Evolutionary conservation across 805 yeast species (phyloP), one percentile per base, ranked within the genome.

Genomic region (Saccharomycopsis olivae): DNA sequence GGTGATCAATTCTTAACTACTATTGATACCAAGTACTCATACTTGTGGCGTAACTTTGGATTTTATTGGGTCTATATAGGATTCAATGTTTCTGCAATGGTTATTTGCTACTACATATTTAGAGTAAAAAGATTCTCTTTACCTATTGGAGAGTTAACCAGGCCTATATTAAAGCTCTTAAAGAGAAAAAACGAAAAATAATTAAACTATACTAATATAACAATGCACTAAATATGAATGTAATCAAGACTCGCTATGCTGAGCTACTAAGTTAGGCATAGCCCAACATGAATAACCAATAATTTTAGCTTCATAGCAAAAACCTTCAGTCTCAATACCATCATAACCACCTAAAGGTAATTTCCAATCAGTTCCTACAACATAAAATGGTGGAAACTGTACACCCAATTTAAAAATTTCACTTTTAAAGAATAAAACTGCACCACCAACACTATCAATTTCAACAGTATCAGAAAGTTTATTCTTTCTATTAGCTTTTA

Each of bases 31-130:
- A 20, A 66, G 62, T 57, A 40, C 48, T n/a, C 62, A 71, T 50
- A 72, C 77, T n/a, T n/a, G 61, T 75, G 84, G 83, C 73, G 82
- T 66, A 71, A 77, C 53, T 65, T 66, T 48, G 84, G 84, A 50
- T 65, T 76, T 48, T 61, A 71, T 57, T 60, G 64, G 61, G 67
- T 57, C 18, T 68, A 53, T 54, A 62, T 66, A 38, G 37, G 53
- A 23, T 60, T 68, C 56, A 66, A 68, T 50, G 47, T 61, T 23
- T 34, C 43, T 38, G 62, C 60, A 10, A 69, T 70, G 73, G 47
- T 57, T 18, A 29, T 36, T 2, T 54, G 60, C 36, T 62, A 61
- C 49, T 62, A 55, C 40, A 21, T 56, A 20, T 52, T 57, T 56
- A 61, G 66, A 57, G 64, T 61, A 15, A 59, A 55, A n/a, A n/a